Evolutionary conservation across 495 filamentous ascomycete genomes (phyloP), one percentile per base, ranked within the genome.

Genomic region (Bombardia bombarda): DNA sequence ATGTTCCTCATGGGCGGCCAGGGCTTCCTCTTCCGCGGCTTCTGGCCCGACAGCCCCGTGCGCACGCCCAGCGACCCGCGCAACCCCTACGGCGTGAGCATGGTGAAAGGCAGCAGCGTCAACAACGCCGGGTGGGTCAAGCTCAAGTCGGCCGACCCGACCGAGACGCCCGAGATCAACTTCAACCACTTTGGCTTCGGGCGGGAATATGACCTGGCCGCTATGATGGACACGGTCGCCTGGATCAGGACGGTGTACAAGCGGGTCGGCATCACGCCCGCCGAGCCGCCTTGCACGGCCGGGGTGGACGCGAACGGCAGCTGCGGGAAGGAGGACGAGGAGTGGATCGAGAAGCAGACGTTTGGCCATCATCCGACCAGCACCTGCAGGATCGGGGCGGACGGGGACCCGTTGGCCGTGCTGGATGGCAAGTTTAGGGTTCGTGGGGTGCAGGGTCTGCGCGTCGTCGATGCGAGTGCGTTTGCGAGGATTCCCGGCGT

Each of bases 401-500:
- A 66, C 12, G 52, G 56, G 26, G 70, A 74, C 44, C 43, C 52
- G 9, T 61, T 65, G 53, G 69, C 69, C 0, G 67, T 70, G 31
- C 40, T 73, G 32, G 67, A 73, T 23, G 47, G 45, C 30, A 61
- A 62, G 45, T 72, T 72, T 43, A 41, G 60, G 7, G 67, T 73
- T 2, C 42, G 65, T 5, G 68, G 69, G 7, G 61, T 68, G 4
- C 38, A 50, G 10, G 61, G 62, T 6, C 45, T 73, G 45, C 44
- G 69, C 8, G 68, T 73, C 1, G 62, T 78, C 7, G 74, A 78
- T 47, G 72, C 66, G 2, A 63, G 58, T 37, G 51, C 68, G 4
- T 70, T 74, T 52, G 63, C 73, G 4, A 41, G 58, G 37, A 70
- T 71, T 40, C 69, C 66, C 7, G 77, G 77, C 1, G 63, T 68